phyloP scores from a whole-genome alignment of 169 alveolate species.

The Perkinsus chesapeaki region DNA sequence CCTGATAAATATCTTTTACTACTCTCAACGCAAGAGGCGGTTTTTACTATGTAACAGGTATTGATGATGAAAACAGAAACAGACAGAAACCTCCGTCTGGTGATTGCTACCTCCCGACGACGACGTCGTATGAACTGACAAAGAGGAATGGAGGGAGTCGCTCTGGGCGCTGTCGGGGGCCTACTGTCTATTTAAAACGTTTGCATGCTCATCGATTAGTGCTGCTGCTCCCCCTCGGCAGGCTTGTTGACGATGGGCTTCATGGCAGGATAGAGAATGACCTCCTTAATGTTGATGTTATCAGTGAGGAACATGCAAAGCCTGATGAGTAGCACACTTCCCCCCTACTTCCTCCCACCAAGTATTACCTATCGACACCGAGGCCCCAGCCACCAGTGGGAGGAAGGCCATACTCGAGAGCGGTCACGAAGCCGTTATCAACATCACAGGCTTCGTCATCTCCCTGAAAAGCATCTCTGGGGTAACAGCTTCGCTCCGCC shows the following conservation, averaged over 20 bases:
- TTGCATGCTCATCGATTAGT: neutral
- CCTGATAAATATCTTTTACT: neutral
- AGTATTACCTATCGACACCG: conserved; percentile 77
- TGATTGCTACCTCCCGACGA: neutral
- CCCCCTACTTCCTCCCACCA: neutral
- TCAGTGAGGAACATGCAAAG: conserved; percentile 91
- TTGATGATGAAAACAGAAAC: neutral
- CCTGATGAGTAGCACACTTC: conserved; percentile 37
- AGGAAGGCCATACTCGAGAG: conserved; percentile 95
- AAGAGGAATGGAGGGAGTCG: neutral
- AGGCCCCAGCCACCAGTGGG: conserved; percentile 99
- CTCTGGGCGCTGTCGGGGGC: neutral
- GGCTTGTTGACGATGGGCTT: conserved; percentile 55
- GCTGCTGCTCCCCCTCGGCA: conserved; percentile 12
- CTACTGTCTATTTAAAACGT: neutral
- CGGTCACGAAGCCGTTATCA: conserved; percentile 70
- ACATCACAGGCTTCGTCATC: conserved; percentile 52
- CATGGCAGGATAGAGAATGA: conserved; percentile 97
- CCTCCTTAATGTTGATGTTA: conserved; percentile 90
- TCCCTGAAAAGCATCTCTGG: conserved; percentile 42
- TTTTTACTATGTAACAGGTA: neutral
- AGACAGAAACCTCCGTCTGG: neutral
- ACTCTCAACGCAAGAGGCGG: neutral
- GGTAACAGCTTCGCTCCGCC: neutral
- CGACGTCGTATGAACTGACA: neutral